Evolutionary conservation across 345 rosid species (phyloP).

Genomic region (Acer negundo): DNA sequence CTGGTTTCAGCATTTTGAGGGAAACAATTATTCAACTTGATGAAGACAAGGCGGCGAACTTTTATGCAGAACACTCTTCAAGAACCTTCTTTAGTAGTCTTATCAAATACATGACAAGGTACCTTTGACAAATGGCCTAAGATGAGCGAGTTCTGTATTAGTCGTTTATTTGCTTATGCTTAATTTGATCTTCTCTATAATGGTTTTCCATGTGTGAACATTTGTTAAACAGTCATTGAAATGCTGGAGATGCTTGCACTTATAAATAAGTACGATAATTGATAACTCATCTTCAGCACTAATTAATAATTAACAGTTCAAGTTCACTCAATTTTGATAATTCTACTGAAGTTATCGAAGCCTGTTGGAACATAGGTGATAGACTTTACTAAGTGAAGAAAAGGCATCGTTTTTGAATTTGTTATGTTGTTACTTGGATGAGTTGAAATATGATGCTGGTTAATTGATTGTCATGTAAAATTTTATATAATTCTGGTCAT

Average conservation of each 20-base stretch:
- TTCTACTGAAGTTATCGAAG: not conserved
- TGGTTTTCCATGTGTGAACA: not conserved
- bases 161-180: not conserved
- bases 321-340: not conserved
- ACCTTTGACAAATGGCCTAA: constrained; percentile 8
- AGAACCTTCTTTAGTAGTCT: constrained; percentile 65
- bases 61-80: constrained; percentile 76
- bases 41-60: constrained; percentile 49
- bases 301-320: not conserved
- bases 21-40: constrained; percentile 60
- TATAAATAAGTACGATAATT: not conserved
- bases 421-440: not conserved
- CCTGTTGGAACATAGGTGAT: constrained; percentile 5
- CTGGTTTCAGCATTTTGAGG: constrained; percentile 52
- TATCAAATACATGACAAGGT: constrained; percentile 81
- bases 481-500: not conserved
- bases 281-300: not conserved
- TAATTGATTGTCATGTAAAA: not conserved
- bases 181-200: not conserved
- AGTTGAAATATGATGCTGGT: not conserved
- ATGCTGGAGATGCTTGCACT: not conserved
- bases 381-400: not conserved
- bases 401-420: not conserved
- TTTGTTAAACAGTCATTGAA: not conserved
- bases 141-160: not conserved